These are phyloP conservation scores for Phlyctochytrium arcticum DNA, from an alignment of 192 early-diverging fungal genomes.

Conservation along the genomic window DNA sequence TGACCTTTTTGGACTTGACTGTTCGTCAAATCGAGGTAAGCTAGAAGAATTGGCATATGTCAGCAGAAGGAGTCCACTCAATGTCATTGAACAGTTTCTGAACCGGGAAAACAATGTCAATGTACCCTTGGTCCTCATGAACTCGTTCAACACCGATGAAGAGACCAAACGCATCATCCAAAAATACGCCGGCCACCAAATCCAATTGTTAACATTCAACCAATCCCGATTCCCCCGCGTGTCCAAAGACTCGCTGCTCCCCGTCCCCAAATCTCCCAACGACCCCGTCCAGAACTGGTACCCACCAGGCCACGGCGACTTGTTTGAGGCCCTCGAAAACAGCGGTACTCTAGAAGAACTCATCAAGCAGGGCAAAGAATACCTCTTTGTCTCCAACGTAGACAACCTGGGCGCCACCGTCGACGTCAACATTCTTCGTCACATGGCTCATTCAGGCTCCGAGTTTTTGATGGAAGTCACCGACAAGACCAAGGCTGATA, in stretches of 20 bases:
- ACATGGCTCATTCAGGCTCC: conserved; percentile 80
- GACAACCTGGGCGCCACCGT: conserved; percentile 98
- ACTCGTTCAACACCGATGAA: conserved; percentile 99
- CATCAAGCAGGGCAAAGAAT: conserved; percentile 94
- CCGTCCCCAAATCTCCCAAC: conserved; percentile 66
- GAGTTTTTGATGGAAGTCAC: conserved; percentile 99
- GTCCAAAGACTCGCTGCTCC: conserved; percentile 86
- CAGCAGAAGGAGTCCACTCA: not conserved
- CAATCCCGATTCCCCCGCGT: conserved; percentile 93
- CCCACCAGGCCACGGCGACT: conserved; percentile 97
- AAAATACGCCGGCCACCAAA: conserved; percentile 91
- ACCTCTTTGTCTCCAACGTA: conserved; percentile 97
- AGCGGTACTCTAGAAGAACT: conserved; percentile 92
- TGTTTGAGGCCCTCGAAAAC: conserved; percentile 92
- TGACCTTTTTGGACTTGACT: conserved; percentile 98
- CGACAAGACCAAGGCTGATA: conserved; percentile 98
- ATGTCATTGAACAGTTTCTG: conserved; percentile 58
- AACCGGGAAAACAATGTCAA: conserved; percentile 85
- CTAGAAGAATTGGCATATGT: not conserved
- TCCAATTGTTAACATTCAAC: conserved; percentile 96
- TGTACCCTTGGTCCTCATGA: conserved; percentile 98
- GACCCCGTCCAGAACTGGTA: conserved; percentile 78
- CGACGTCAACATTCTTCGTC: conserved; percentile 84
- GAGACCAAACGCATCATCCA: conserved; percentile 97
- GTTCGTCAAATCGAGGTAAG: conserved; percentile 94